phyloP scores from a whole-genome alignment of 164 flowering plant genomes.

The Berberis thunbergii region DNA sequence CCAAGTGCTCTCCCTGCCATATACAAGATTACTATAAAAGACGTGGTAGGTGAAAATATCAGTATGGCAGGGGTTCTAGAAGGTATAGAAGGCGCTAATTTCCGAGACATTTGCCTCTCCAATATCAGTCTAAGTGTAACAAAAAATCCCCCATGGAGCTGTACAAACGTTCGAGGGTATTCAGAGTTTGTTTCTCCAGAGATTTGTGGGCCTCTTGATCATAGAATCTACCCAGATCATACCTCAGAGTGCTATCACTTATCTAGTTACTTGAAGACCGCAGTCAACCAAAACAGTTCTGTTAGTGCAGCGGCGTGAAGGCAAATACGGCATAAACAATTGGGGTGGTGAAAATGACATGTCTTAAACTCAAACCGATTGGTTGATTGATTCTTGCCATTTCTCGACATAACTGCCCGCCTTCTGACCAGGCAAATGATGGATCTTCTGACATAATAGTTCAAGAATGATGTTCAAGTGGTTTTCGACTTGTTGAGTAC shows the following conservation, averaged over 20 bases:
- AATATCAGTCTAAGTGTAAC: slow-evolving; percentile 36
- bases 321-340: not conserved
- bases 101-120: slow-evolving; percentile 42
- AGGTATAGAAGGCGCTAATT: slow-evolving; percentile 53
- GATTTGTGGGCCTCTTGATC: slow-evolving; percentile 36
- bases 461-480: slow-evolving; percentile 7
- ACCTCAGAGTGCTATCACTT: slow-evolving; percentile 32
- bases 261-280: slow-evolving; percentile 10
- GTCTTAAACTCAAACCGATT: not conserved
- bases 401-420: slow-evolving; percentile 9
- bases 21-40: slow-evolving; percentile 45
- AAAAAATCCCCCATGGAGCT: slow-evolving; percentile 47
- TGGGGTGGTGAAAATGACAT: slow-evolving; percentile 4
- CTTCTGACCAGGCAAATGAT: slow-evolving; percentile 9
- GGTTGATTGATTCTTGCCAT: slow-evolving; percentile 17
- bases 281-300: not conserved
- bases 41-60: slow-evolving; percentile 48
- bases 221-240: slow-evolving; percentile 28
- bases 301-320: slow-evolving; percentile 13
- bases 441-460: slow-evolving; percentile 9
- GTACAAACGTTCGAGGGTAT: slow-evolving; percentile 49
- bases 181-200: slow-evolving; percentile 50
- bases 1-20: slow-evolving; percentile 53
- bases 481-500: slow-evolving; percentile 8
- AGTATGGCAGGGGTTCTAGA: slow-evolving; percentile 48